Conservation (phyloP, 768 basidiomycete genomes). For the Amanita jacksonii region DNA sequence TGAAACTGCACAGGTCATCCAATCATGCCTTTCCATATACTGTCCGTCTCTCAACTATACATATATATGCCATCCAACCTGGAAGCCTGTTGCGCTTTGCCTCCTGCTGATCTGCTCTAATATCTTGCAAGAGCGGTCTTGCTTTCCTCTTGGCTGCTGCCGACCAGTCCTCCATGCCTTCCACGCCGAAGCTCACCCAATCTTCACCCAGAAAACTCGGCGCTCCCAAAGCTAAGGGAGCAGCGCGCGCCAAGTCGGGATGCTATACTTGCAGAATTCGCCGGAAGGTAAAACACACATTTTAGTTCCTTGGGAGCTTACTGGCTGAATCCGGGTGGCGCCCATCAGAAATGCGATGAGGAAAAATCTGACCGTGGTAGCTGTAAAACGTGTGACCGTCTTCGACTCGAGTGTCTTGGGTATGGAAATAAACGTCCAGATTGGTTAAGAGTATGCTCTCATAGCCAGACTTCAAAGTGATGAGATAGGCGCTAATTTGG, state of each 20-base stretch:
- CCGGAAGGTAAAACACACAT: conserved; percentile 50
- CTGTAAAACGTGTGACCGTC: conserved; percentile 70
- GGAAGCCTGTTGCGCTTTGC: conserved; percentile 11
- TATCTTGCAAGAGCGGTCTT: conserved; percentile 10
- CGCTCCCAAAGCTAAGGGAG: conserved; percentile 69
- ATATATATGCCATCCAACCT: conserved; percentile 26
- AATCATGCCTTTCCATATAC: conserved; percentile 11
- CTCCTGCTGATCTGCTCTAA: conserved; percentile 10
- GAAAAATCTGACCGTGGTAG: conserved; percentile 47
- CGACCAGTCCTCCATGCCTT: conserved; percentile 23
- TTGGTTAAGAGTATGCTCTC: conserved; percentile 62
- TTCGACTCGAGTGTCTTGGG: conserved; percentile 76
- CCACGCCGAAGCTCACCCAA: conserved; percentile 30
- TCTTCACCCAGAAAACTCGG: conserved; percentile 32
- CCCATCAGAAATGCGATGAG: conserved; percentile 75
- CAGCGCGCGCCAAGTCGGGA: conserved; percentile 78
- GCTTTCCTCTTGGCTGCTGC: conserved; percentile 11
- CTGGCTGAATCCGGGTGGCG: conserved; percentile 13
- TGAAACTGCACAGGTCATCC: conserved; percentile 5
- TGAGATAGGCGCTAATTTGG: too few relatives aligned
- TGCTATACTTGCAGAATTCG: conserved; percentile 86
- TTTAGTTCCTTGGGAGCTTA: conserved; percentile 11
- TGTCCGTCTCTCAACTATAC: conserved; percentile 18
- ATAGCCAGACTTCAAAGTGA: too few relatives aligned
- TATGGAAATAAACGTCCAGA: conserved; percentile 82